Evolutionary conservation across 2,329 filamentous ascomycete species (phyloP), one percentile per base, ranked within the genome.

Genomic region (Alternaria longipes): DNA sequence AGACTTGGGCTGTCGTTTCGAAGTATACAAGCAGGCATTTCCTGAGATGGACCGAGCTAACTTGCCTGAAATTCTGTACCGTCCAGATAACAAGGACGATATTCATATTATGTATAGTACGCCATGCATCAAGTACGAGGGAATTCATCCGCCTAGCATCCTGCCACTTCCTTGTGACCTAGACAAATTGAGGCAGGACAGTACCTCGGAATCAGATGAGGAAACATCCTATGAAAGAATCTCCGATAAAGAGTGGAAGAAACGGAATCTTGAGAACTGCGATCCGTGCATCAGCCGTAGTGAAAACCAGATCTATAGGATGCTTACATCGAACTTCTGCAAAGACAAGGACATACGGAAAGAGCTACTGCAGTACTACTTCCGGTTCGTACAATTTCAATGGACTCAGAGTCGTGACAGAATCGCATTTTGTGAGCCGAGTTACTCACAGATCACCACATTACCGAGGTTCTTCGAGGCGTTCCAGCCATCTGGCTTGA

Each of bases 21-120:
- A n/a, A n/a, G 9, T 56, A 18, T 49, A 49, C 18, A 47, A 41
- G 34, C n/a, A 34, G n/a, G 44, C 54, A 4, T 56, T 56, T 2
- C 44, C 32, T 8, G 53, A 56, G 16, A 56, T 56, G 44, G 34
- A 49, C 18, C 24, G 14, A 18, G 38, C n/a, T 4, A 41, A 20
- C 18, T 8, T 20, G 20, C 38, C 38, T 41, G 6, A 20, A 20
- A 2, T 6, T 20, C 38, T 2, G n/a, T n/a, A 4, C 18, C 3
- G 8, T 2, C 7, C 6, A 16, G 7, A 8, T 7, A 5, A 8
- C 8, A 38, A 18, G 36, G n/a, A 41, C n/a, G 5, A n/a, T 3
- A 20, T 20, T 8, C 16, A 20, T 1, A 11, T 20, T 8, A 9
- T 20, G n/a, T 41, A 20, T 20, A 9, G 6, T 8, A 11, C 4